phyloP scores from a whole-genome alignment of 2,329 filamentous ascomycete genomes.

The Aspergillus brunneoviolaceus region DNA sequence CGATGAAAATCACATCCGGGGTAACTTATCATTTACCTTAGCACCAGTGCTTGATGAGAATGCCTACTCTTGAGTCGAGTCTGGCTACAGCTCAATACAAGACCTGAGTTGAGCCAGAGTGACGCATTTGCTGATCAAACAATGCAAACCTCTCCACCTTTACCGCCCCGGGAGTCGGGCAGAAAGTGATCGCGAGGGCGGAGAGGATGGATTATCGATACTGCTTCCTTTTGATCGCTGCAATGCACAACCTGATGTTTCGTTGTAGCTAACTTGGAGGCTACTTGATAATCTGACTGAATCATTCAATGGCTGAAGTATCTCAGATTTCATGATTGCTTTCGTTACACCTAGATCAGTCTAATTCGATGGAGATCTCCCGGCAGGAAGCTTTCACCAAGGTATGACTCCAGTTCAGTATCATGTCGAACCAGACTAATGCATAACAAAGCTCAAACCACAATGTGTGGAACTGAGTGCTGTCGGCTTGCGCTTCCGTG shows the following conservation, averaged over 20 bases:
- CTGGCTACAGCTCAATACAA: background rate
- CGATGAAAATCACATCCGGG: background rate
- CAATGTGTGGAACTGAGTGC: constrained; percentile 60
- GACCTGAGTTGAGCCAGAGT: background rate
- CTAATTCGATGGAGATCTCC: constrained; percentile 34
- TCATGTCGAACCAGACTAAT: constrained; percentile 20
- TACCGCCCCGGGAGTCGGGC: constrained; percentile 27
- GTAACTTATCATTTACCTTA: too few relatives aligned
- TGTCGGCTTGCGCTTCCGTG: constrained; percentile 51
- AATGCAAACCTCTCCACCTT: background rate
- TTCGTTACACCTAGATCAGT: background rate
- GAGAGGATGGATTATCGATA: constrained; percentile 9
- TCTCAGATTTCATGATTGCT: background rate
- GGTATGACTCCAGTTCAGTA: constrained; percentile 25
- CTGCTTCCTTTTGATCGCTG: background rate
- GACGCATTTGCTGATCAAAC: background rate
- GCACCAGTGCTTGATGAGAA: too few relatives aligned
- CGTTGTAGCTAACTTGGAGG: background rate
- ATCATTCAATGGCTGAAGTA: background rate
- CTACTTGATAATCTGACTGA: background rate
- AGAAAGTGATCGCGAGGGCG: constrained; percentile 23
- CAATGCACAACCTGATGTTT: background rate
- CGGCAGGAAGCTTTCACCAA: constrained; percentile 44
- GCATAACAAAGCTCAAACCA: constrained; percentile 52
- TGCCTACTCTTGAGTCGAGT: background rate